A percentile compares a stretch with the other conserved stretches of the same genome.
These are phyloP conservation scores for Hypoxylon subgilvum DNA, from an alignment of 495 filamentous ascomycete species.

Conservation along the genomic window DNA sequence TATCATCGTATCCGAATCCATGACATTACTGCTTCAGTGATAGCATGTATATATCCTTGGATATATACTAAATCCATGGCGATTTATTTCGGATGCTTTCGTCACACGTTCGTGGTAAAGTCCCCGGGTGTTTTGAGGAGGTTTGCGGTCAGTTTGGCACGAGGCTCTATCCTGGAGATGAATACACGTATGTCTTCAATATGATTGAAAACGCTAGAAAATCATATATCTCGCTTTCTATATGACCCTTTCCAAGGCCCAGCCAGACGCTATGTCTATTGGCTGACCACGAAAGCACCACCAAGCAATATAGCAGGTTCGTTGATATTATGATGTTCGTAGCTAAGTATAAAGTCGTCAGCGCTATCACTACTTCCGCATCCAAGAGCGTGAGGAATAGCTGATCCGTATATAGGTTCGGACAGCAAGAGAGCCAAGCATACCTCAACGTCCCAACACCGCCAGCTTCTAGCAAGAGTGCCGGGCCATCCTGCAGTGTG, in stretches of 20 bases:
- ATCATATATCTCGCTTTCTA: background rate
- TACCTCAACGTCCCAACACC: conserved; percentile 82
- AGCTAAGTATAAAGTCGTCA: conserved; percentile 48
- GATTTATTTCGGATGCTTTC: no score
- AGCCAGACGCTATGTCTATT: background rate
- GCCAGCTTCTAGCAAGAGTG: conserved; percentile 78
- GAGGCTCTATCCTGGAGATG: no score
- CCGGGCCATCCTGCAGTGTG: conserved; percentile 67
- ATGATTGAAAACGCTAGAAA: background rate
- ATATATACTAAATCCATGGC: no score
- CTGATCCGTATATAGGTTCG: background rate
- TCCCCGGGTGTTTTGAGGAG: no score
- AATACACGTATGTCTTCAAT: background rate
- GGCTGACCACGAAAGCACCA: conserved; percentile 64
- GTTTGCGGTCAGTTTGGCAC: no score
- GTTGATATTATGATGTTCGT: conserved; percentile 68
- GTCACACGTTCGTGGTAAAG: no score
- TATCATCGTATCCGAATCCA: no score
- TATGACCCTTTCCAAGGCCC: no score
- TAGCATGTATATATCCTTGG: no score
- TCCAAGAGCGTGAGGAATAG: background rate
- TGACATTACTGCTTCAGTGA: no score
- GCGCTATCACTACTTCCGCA: background rate
- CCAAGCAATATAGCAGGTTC: conserved; percentile 75
- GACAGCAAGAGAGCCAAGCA: conserved; percentile 11